phyloP scores from a whole-genome alignment of 495 filamentous ascomycete genomes.

The Aspergillus baeticus region DNA sequence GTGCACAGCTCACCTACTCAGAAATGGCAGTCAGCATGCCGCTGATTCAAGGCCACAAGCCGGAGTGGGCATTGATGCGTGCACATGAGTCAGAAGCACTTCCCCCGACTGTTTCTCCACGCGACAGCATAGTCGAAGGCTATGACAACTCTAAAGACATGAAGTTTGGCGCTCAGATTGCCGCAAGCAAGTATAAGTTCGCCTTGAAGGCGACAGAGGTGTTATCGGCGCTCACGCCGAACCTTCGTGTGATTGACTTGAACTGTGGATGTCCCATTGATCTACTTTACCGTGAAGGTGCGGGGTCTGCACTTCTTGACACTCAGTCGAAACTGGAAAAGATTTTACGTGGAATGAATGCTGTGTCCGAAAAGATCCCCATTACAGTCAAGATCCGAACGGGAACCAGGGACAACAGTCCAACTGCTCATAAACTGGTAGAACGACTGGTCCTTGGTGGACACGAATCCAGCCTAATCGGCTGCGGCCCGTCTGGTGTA shows the following conservation, averaged over 20 bases:
- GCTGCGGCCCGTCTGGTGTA: slow-evolving; percentile 70
- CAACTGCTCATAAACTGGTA: slow-evolving; percentile 76
- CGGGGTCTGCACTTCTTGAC: slow-evolving; percentile 93
- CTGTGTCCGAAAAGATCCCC: slow-evolving; percentile 80
- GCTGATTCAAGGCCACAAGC: slow-evolving; percentile 84
- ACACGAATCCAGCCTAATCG: slow-evolving; percentile 56
- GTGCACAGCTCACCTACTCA: slow-evolving; percentile 92
- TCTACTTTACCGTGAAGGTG: slow-evolving; percentile 79
- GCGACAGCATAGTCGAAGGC: slow-evolving; percentile 54
- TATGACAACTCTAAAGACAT: slow-evolving; percentile 82
- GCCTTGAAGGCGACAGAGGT: slow-evolving; percentile 85
- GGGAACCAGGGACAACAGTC: slow-evolving; percentile 76
- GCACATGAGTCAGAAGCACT: slow-evolving; percentile 77
- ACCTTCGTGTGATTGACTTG: slow-evolving; percentile 84
- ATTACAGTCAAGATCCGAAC: slow-evolving; percentile 93
- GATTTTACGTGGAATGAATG: slow-evolving; percentile 93
- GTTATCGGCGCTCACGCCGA: slow-evolving; percentile 69
- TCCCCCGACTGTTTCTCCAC: slow-evolving; percentile 55
- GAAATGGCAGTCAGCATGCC: slow-evolving; percentile 97
- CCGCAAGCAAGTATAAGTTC: slow-evolving; percentile 83
- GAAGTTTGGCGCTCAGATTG: slow-evolving; percentile 88
- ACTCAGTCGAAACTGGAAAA: slow-evolving; percentile 78
- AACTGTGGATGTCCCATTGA: slow-evolving; percentile 98
- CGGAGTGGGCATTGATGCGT: slow-evolving; percentile 93
- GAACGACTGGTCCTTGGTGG: slow-evolving; percentile 81